Evolutionary conservation across 495 filamentous ascomycete species (phyloP), one percentile per base, ranked within the genome.

Genomic region (Friedmanniomyces endolithicus): DNA sequence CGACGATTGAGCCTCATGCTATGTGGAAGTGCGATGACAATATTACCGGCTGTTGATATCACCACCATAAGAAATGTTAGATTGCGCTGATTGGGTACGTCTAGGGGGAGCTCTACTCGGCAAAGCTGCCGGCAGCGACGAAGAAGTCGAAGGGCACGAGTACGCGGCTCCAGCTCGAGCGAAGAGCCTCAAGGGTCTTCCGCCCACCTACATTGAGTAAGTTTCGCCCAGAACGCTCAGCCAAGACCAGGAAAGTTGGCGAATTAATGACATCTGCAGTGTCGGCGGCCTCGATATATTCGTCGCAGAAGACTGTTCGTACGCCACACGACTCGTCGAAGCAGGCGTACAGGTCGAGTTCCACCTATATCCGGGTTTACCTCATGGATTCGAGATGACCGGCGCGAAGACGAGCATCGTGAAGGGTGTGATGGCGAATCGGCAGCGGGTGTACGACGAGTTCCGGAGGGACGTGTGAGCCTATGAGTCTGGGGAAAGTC

Each of bases 331-430:
- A 41, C 33, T 59, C 9, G 31, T 29, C 37, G 47, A 51, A 6
- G 56, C 50, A 14, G 56, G 51, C 3, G 44, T 59, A 6, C 19
- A 35, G 23, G 51, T 52, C 1, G 56, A 59, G 29, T 40, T 59
- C 2, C 56, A 59, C 31, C 12, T 59, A n/a, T 55, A 53, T 35
- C 37, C 37, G 8, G 56, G 56, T 19, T 20, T 52, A 20, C 43
- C 50, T 7, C 56, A 59, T 54, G 47, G 17, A 1, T 59, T 59
- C 34, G 56, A 59, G 20, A 25, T 16, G 14, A 6, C 46, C 9
- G 50, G 39, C 0, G 34, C 56, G 16, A 11, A 22, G n/a, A 53
- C 46, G 6, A 29, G 25, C 17, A 46, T 59, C 11, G 51, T 27
- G 20, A 53, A 53, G 24, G 17, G n/a, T 2, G 51, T 35, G 16